phyloP scores from a whole-genome alignment of 1,284 basidiomycete species.

The Microbotryum intermedium region DNA sequence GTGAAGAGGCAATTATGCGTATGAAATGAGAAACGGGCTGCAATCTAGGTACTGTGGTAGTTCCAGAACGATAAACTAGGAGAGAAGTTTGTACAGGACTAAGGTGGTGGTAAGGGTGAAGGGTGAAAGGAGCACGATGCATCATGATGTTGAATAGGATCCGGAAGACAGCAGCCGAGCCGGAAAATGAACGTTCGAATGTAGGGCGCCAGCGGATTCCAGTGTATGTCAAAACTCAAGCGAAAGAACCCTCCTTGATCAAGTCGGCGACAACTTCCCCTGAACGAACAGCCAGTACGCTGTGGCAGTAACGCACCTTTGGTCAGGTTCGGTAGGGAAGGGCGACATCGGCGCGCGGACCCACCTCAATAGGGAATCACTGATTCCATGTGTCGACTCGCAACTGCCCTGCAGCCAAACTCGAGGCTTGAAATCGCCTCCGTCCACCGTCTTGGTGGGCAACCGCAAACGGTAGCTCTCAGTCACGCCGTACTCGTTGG shows the following conservation, averaged over 20 bases:
- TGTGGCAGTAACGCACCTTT: not conserved
- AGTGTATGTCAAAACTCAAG: not conserved
- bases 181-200: too few relatives aligned
- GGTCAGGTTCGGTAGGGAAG: not conserved
- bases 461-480: conserved; percentile 41
- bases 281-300: conserved; percentile 27
- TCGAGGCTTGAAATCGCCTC: conserved; percentile 39
- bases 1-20: too few relatives aligned
- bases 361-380: conserved; percentile 50
- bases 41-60: too few relatives aligned
- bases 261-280: conserved; percentile 26
- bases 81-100: too few relatives aligned
- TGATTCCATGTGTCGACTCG: conserved; percentile 52
- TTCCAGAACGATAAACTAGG: too few relatives aligned
- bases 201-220: too few relatives aligned
- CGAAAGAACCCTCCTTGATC: conserved; percentile 20
- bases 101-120: too few relatives aligned
- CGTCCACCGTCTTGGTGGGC: conserved; percentile 40
- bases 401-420: conserved; percentile 53
- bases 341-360: not conserved
- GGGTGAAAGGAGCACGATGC: too few relatives aligned
- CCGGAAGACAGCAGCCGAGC: too few relatives aligned
- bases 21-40: too few relatives aligned
- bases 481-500: conserved; percentile 4
- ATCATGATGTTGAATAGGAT: too few relatives aligned